Evolutionary conservation across 2,329 filamentous ascomycete genomes (phyloP).

Genomic region (Ophiostoma angusticollis): DNA sequence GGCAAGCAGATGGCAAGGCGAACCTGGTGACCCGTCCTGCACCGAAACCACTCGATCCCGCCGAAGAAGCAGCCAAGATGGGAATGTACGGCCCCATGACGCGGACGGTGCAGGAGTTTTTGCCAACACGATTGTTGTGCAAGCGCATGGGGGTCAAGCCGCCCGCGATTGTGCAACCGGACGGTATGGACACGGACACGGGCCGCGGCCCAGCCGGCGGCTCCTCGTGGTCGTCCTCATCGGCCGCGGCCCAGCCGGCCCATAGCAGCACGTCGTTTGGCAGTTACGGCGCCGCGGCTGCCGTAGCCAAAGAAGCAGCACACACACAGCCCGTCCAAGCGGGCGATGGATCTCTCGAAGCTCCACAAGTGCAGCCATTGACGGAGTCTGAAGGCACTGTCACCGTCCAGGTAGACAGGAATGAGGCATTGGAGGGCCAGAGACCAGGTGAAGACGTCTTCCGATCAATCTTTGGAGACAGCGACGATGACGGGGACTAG

Average conservation of each 20-base stretch:
- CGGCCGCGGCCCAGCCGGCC: too few relatives aligned
- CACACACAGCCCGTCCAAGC: too few relatives aligned
- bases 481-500: conserved; percentile 47
- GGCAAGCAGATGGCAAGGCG: conserved; percentile 7
- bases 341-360: too few relatives aligned
- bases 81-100: conserved; percentile 93
- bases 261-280: not conserved
- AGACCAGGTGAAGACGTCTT: conserved; percentile 72
- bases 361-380: too few relatives aligned
- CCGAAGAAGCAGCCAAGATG: conserved; percentile 72
- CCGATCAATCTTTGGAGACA: conserved; percentile 85
- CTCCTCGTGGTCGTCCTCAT: not conserved
- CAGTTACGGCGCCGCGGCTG: not conserved
- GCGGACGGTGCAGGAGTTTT: conserved; percentile 56
- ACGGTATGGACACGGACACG: conserved; percentile 27
- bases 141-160: conserved; percentile 86
- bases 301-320: conserved; percentile 3
- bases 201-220: conserved; percentile 1
- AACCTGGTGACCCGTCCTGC: conserved; percentile 33
- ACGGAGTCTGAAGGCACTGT: not conserved
- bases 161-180: conserved; percentile 52
- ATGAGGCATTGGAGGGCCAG: conserved; percentile 63
- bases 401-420: conserved; percentile 57
- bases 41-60: conserved; percentile 57
- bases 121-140: conserved; percentile 74